Conservation (phyloP, 306 rosid genomes). For the Hippophae gyantsensis region DNA sequence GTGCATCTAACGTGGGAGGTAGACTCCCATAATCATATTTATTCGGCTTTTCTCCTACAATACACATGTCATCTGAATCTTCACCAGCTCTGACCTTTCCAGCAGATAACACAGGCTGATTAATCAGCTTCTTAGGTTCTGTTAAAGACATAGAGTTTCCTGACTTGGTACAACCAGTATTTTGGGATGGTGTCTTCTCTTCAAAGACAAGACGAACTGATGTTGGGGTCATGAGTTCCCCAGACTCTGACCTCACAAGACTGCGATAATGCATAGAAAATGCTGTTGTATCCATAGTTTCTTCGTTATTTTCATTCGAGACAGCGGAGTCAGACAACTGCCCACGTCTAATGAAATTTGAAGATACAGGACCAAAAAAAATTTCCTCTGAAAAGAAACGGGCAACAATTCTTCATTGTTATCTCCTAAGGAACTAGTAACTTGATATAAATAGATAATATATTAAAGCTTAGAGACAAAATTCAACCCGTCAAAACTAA, state of each 20-base stretch:
- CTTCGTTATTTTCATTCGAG: conserved; percentile 51
- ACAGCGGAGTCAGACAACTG: conserved; percentile 57
- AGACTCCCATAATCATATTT: conserved; percentile 43
- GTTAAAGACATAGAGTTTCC: conserved; percentile 68
- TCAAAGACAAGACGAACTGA: conserved; percentile 33
- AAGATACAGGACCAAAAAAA: conserved; percentile 75
- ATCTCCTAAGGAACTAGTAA: not conserved
- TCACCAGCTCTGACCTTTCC: conserved; percentile 31
- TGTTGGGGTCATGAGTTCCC: conserved; percentile 66
- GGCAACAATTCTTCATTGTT: not conserved
- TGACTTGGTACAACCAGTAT: conserved; percentile 22
- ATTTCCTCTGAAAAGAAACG: conserved; percentile 42
- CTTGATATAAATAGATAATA: not conserved
- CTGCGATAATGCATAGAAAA: conserved; percentile 93
- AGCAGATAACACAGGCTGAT: conserved; percentile 21
- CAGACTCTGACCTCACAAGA: conserved; percentile 64
- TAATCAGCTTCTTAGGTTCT: conserved; percentile 28
- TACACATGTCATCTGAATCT: conserved; percentile 73
- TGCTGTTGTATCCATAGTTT: conserved; percentile 83
- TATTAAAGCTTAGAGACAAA: not conserved
- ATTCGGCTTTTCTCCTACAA: conserved; percentile 42
- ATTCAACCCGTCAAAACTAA: not conserved
- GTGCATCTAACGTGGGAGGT: conserved; percentile 51
- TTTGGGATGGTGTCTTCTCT: conserved; percentile 37
- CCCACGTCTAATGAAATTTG: conserved; percentile 67